Conservation (phyloP, 495 filamentous ascomycete genomes). For the Filosporella fistucella region DNA sequence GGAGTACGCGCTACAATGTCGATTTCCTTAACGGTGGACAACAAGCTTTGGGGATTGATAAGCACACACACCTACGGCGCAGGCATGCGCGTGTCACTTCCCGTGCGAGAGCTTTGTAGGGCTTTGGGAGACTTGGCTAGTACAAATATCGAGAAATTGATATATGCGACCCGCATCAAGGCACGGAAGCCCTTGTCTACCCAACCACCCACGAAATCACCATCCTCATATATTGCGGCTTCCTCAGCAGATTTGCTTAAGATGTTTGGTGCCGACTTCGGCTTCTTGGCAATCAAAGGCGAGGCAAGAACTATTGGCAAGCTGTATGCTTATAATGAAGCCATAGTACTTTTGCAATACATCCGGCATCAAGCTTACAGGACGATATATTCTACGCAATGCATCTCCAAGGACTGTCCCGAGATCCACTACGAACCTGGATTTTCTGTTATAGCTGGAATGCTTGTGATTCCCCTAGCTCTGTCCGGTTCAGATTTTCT, state of each 20-base stretch:
- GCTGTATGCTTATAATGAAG: slow-evolving; percentile 73
- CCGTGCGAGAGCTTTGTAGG: slow-evolving; percentile 88
- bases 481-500: slow-evolving; percentile 78
- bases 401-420: slow-evolving; percentile 72
- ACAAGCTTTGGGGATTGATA: slow-evolving; percentile 84
- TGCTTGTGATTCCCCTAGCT: slow-evolving; percentile 80
- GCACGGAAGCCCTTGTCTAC: slow-evolving; percentile 71
- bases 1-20: slow-evolving; percentile 91
- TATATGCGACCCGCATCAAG: slow-evolving; percentile 76
- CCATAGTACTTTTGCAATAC: slow-evolving; percentile 79
- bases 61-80: slow-evolving; percentile 77
- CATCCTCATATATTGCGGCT: slow-evolving; percentile 85
- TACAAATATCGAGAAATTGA: slow-evolving; percentile 81
- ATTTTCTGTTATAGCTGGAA: slow-evolving; percentile 69
- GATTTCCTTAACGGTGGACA: slow-evolving; percentile 79
- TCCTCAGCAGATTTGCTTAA: slow-evolving; percentile 75
- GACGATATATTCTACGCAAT: slow-evolving; percentile 72
- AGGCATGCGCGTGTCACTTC: slow-evolving; percentile 82
- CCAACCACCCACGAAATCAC: slow-evolving; percentile 71
- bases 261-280: slow-evolving; percentile 17
- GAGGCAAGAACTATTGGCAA: slow-evolving; percentile 84
- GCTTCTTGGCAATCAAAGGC: slow-evolving; percentile 38
- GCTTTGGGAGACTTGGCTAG: slow-evolving; percentile 80
- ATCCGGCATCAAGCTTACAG: slow-evolving; percentile 67
- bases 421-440: slow-evolving; percentile 77